phyloP scores from a whole-genome alignment of 1,284 basidiomycete genomes.

The Tilletia indica region DNA sequence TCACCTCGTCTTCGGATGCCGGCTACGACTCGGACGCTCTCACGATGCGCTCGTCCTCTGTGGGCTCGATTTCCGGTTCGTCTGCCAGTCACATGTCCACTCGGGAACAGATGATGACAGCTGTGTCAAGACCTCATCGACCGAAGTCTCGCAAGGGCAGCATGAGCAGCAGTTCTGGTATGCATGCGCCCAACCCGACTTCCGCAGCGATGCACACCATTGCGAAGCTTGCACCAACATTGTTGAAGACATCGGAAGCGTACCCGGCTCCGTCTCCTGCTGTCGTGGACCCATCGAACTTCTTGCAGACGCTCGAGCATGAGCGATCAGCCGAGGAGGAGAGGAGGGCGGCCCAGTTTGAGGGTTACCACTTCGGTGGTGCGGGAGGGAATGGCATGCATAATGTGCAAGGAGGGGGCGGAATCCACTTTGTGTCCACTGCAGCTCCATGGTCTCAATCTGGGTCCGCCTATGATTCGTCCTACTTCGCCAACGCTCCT shows the following conservation, averaged over 20 bases:
- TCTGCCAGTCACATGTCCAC: neutral
- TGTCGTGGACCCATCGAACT: slow-evolving; percentile 65
- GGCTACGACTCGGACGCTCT: slow-evolving; percentile 10
- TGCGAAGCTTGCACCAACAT: slow-evolving; percentile 87
- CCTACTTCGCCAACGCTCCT: neutral
- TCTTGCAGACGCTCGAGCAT: slow-evolving; percentile 22
- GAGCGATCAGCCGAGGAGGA: neutral
- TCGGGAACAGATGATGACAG: neutral
- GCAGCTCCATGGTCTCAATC: neutral
- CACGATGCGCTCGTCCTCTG: slow-evolving; percentile 9
- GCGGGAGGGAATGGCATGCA: no score
- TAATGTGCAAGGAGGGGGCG: no score
- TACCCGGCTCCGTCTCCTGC: slow-evolving; percentile 59
- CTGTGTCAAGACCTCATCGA: neutral
- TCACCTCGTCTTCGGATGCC: slow-evolving; percentile 5
- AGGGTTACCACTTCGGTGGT: no score
- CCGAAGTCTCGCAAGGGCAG: slow-evolving; percentile 12
- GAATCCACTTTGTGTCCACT: no score
- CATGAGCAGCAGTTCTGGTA: neutral
- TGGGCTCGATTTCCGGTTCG: neutral
- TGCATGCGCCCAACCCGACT: neutral
- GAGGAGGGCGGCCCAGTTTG: no score
- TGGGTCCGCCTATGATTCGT: neutral
- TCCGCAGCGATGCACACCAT: slow-evolving; percentile 64
- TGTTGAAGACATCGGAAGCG: slow-evolving; percentile 72